Evolutionary conservation across 441 rosid genomes (phyloP).

Genomic region (Brassica balearica): DNA sequence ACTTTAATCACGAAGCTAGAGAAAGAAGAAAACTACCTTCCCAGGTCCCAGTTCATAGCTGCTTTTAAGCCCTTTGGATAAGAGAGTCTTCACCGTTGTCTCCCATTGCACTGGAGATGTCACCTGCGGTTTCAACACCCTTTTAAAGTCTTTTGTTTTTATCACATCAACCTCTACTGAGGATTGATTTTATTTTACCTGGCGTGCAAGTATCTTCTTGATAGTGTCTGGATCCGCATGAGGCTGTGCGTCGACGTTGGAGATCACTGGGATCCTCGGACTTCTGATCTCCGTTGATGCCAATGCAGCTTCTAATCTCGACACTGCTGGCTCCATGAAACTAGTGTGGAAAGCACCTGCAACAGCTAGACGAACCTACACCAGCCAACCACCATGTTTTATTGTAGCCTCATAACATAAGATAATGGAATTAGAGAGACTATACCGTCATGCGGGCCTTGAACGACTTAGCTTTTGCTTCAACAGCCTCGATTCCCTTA

Average conservation of each 20-base stretch:
- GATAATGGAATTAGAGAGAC: background rate
- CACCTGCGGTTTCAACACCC: constrained; percentile 52
- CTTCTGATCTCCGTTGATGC: constrained; percentile 69
- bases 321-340: constrained; percentile 89
- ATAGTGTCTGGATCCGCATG: constrained; percentile 92
- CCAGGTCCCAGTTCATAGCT: constrained; percentile 99
- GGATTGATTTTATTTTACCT: constrained; percentile 51
- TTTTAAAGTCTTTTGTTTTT: background rate
- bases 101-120: constrained; percentile 99
- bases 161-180: constrained; percentile 2
- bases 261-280: constrained; percentile 95
- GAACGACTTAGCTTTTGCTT: constrained; percentile 94
- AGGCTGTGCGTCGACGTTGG: constrained; percentile 95
- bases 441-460: constrained; percentile 93
- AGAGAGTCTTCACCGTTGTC: constrained; percentile 83
- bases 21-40: constrained; percentile 57
- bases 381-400: constrained; percentile 17
- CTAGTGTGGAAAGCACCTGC: constrained; percentile 98
- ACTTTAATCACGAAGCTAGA: background rate
- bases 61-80: constrained; percentile 73
- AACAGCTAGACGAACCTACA: constrained; percentile 92
- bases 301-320: constrained; percentile 85
- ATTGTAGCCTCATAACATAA: constrained; percentile 8
- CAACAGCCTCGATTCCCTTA: constrained; percentile 89
- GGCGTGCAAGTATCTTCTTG: constrained; percentile 86